Evolutionary conservation across 2,329 filamentous ascomycete species (phyloP), one percentile per base, ranked within the genome.

Genomic region (Apiospora malaysiana): DNA sequence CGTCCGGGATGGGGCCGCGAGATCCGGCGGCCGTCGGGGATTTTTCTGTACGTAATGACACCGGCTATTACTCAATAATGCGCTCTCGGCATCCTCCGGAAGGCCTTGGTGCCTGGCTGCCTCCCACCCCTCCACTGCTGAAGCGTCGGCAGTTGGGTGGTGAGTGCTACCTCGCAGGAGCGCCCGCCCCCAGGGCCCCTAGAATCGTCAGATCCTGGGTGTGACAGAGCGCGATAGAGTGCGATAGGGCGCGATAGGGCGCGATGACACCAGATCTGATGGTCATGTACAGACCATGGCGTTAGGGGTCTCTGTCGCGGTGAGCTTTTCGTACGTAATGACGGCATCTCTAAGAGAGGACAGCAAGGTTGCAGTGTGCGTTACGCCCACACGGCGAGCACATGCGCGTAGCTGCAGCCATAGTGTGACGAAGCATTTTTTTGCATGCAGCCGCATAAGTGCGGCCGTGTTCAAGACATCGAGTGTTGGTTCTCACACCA

Each of bases 41-140:
- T 4, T 40, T 59, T 63, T 21, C 18, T 63, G 56, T 63, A 63
- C 56, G 56, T 63, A 63, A 63, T 63, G 56, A 63, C 27, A 63
- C 56, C 56, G 32, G 56, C 56, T 63, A 63, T 40, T 63, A 63
- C 32, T 63, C 21, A 63, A 40, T 63, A 63, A 63, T 23, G 56
- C 56, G 56, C 56, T 40, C 56, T 40, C 56, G 32, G 56, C 40
- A 63, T n/a, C 56, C 56, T 40, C 56, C 56, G 21, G 32, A 14
- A 21, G 32, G 32, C 32, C 32, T 32, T 32, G 32, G 32, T n/a
- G 45, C 45, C 21, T 63, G 51, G 2, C 16, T 32, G 7, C 25
- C 51, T 59, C 51, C 27, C 51, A 59, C 56, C 18, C 16, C 27
- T 40, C 32, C 27, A 63, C 21, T 40, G 32, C 27, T 63, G 56